Evolutionary conservation across 371 early-diverging fungal genomes (phyloP).

Genomic region (Apophysomyces trapeziformis): DNA sequence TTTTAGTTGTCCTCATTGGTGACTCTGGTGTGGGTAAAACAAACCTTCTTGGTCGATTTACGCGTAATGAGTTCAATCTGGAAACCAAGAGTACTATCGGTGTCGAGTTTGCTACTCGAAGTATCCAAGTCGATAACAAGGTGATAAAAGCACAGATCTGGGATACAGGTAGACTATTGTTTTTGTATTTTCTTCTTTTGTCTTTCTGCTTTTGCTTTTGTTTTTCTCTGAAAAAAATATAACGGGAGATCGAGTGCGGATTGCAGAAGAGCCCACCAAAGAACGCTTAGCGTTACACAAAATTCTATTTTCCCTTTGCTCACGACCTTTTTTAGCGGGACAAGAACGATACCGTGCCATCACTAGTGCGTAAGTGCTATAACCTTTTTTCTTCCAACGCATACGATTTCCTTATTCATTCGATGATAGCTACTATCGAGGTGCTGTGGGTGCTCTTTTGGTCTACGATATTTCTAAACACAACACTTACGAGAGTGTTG

Average conservation of each 20-base stretch:
- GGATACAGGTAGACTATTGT: constrained; percentile 71
- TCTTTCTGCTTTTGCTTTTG: neutral
- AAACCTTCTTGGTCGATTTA: constrained; percentile 97
- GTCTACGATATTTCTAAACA: constrained; percentile 99
- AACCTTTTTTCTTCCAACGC: neutral
- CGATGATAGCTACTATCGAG: constrained; percentile 94
- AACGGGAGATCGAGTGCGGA: neutral
- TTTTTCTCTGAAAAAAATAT: neutral
- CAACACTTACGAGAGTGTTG: constrained; percentile 93
- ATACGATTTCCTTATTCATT: neutral
- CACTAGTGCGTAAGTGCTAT: constrained; percentile 79
- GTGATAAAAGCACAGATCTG: constrained; percentile 99
- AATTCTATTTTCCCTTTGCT: neutral
- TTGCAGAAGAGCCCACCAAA: neutral
- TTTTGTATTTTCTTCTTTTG: neutral
- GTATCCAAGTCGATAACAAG: constrained; percentile 95
- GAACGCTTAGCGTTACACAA: neutral
- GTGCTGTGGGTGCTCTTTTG: constrained; percentile 98
- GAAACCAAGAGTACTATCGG: constrained; percentile 99
- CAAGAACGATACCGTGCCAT: constrained; percentile 93
- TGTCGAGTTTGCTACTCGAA: constrained; percentile 99
- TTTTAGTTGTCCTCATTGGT: constrained; percentile 97
- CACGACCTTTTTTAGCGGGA: constrained; percentile 61
- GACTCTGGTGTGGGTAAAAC: constrained; percentile 99
- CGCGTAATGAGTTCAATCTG: constrained; percentile 96